A percentile compares a stretch with the other conserved stretches of the same genome.
Conservation (phyloP, 331 rosid genomes). For the Cucumis variabilis region DNA sequence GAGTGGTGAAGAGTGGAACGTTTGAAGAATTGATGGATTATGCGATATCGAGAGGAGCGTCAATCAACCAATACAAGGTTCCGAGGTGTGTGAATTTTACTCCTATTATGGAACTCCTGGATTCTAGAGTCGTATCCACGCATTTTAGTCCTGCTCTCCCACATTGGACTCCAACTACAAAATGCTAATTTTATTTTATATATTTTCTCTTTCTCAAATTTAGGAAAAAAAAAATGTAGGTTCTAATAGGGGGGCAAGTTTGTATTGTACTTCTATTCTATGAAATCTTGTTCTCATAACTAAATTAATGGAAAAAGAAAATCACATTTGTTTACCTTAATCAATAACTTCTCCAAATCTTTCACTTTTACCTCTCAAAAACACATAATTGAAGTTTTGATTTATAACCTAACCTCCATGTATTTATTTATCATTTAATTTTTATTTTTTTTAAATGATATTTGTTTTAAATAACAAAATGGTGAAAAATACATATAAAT, state of each 20-base stretch:
- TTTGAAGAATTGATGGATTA: constrained; percentile 72
- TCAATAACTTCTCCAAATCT: neutral
- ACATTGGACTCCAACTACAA: constrained; percentile 55
- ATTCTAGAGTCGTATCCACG: constrained; percentile 56
- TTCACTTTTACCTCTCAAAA: too few relatives aligned
- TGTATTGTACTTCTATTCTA: neutral
- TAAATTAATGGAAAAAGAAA: neutral
- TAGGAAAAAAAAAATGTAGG: neutral
- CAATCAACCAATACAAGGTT: constrained; percentile 65
- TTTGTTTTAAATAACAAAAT: too few relatives aligned
- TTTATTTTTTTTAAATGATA: too few relatives aligned
- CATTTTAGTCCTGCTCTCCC: constrained; percentile 59
- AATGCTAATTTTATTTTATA: constrained; percentile 15
- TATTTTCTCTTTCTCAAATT: neutral
- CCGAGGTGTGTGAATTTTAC: constrained; percentile 68
- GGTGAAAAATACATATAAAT: too few relatives aligned
- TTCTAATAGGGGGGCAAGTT: neutral
- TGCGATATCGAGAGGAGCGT: constrained; percentile 68
- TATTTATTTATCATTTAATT: too few relatives aligned
- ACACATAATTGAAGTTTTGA: too few relatives aligned
- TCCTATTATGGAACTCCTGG: constrained; percentile 61
- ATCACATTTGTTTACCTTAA: constrained; percentile 14
- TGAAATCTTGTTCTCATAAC: neutral
- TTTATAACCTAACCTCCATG: too few relatives aligned
- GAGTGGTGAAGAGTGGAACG: constrained; percentile 56